Percentiles rank a stretch among this genome's conserved stretches.
Conservation (phyloP, 2,329 filamentous ascomycete genomes). For the Claviceps capensis region DNA sequence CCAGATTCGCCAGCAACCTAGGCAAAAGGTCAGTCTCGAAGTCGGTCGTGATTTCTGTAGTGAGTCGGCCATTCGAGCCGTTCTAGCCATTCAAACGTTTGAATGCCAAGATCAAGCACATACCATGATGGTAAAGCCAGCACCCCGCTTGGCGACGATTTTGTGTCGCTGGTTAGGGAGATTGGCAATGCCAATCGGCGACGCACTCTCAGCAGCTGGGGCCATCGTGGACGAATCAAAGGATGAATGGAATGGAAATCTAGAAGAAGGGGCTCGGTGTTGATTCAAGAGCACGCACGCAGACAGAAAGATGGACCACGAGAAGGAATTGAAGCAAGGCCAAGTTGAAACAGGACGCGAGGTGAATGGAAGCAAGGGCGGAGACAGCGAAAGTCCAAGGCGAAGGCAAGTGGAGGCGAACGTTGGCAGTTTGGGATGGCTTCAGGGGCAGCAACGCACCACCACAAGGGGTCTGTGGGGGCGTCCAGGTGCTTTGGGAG, state of each 20-base stretch:
- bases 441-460: constrained; percentile 19
- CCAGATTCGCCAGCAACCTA: constrained; percentile 97
- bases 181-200: constrained; percentile 62
- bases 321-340: constrained; percentile 3
- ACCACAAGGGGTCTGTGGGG: too few species aligned
- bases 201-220: constrained; percentile 45
- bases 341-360: constrained; percentile 2
- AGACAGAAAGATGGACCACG: constrained; percentile 2
- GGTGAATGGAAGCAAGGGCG: constrained; percentile 4
- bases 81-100: too few species aligned
- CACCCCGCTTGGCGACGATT: constrained; percentile 72
- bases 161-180: constrained; percentile 63
- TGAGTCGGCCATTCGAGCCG: neutral
- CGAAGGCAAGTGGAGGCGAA: constrained; percentile 5
- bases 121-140: constrained; percentile 99
- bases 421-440: constrained; percentile 5
- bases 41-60: neutral
- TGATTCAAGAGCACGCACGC: neutral
- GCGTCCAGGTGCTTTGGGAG: too few species aligned
- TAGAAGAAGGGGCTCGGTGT: neutral
- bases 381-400: constrained; percentile 4
- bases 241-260: constrained; percentile 6
- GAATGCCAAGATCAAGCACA: neutral
- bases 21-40: constrained; percentile 6
- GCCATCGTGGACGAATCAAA: constrained; percentile 34